Evolutionary conservation across 1,139 yeast species (phyloP), one percentile per base, ranked within the genome.

Genomic region (Saccharomycopsis phalli): DNA sequence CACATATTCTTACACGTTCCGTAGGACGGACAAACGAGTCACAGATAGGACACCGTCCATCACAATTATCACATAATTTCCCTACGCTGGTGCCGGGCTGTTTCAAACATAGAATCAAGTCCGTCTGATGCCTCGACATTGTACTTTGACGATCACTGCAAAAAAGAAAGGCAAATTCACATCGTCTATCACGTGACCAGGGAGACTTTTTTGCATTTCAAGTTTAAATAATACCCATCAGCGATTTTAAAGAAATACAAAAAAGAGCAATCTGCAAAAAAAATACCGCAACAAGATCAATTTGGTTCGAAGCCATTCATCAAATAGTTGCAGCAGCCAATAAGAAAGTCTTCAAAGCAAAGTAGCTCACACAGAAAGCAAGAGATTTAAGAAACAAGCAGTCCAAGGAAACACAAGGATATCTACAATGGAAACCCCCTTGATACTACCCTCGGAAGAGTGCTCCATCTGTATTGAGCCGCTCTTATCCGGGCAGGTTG

Each of bases 81-180:
- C 95, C 96, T 4, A 74, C 58, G 25, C 64, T 60, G 1, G 76
- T 70, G 1, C 97, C 96, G 2, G 95, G 87, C 53, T 77, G 94
- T 54, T 81, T 83, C 71, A 83, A 66, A 57, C 97, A 88, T 64
- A 81, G 79, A 3, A 83, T 74, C 27, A 88, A 68, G 57, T 88
- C 97, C 46, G 81, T 78, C 57, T 87, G 95, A 58, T 87, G 95
- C 45, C 94, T 77, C 3, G 95, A 84, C 96, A 87, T 87, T 7
- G 13, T 29, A 3, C 7, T n/a, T 17, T 7, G 18, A 20, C 16
- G 17, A 23, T n/a, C 11, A 6, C n/a, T n/a, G n/a, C n/a, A n/a
- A n/a, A n/a, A n/a, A n/a, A n/a, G n/a, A 28, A n/a, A 28, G n/a
- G 16, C 6, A 28, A 28, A 13, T 28, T 28, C 16, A 13, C 16